These are phyloP conservation scores for Saturnispora galanensis DNA, from an alignment of 805 yeast species.

Conservation along the genomic window DNA sequence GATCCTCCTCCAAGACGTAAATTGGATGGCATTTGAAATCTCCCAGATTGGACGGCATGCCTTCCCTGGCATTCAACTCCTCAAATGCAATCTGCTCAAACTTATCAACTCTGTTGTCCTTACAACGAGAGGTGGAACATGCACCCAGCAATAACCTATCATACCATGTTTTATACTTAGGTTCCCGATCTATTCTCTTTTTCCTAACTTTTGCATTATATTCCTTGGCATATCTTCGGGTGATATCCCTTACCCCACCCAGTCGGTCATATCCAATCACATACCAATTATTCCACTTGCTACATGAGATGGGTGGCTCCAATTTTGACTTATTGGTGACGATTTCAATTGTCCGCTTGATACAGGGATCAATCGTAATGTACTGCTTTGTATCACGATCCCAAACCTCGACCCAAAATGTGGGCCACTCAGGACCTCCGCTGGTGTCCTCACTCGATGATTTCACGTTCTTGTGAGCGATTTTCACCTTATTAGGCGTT, in stretches of 20 bases:
- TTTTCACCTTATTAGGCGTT: constrained; percentile 19
- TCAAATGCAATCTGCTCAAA: constrained; percentile 54
- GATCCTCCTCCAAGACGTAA: constrained; percentile 69
- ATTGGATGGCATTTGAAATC: constrained; percentile 85
- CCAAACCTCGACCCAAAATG: constrained; percentile 95
- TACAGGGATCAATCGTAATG: constrained; percentile 81
- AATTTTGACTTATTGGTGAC: constrained; percentile 39
- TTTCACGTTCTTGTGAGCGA: constrained; percentile 7
- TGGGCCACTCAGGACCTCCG: constrained; percentile 37
- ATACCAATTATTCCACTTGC: constrained; percentile 54
- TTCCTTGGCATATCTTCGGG: constrained; percentile 65
- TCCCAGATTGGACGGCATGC: constrained; percentile 74
- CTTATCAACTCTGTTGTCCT: constrained; percentile 30
- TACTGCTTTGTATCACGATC: constrained; percentile 60
- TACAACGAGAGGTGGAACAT: constrained; percentile 19
- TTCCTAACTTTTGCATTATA: constrained; percentile 69
- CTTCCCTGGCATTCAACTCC: constrained; percentile 60
- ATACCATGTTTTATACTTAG: constrained; percentile 55
- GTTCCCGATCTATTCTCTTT: constrained; percentile 56
- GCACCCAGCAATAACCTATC: constrained; percentile 32
- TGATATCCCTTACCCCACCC: constrained; percentile 69
- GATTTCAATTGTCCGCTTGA: constrained; percentile 52
- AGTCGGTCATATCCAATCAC: constrained; percentile 65
- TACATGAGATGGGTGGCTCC: constrained; percentile 58
- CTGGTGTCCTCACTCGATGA: background rate